Base-by-base conservation (phyloP, 2,329 filamentous ascomycete genomes). In the Thielaviopsis populi region DNA sequence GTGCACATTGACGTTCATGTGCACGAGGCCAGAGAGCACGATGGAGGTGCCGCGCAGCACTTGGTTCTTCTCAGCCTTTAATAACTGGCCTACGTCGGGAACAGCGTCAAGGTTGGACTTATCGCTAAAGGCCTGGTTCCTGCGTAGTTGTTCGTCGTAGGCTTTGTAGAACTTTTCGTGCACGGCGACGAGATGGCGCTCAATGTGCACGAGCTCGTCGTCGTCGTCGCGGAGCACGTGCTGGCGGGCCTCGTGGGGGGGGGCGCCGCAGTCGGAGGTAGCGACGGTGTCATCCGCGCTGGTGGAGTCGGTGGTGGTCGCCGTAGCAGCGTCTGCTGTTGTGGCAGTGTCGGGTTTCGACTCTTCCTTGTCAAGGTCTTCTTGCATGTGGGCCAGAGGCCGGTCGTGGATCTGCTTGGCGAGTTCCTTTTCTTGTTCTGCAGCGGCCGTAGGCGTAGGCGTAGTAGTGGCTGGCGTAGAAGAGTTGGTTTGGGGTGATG, bases 201-300 rank as follows among this genome's bases (percentile, higher is more conserved):
- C 86, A 1, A 99, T 81, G 66, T 86, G 82, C 8, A 80, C 78
- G 2, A 99, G 81, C 72, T 97, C 94, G 46, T 82, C 80, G 70
- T 99, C 94, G 68, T 96, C 87, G 70, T 99, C 90, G 65, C 88
- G 86, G 17, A 99, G 81, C 10, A 97, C 78, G 70, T 95, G 90
- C 67, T 80, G 77, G 61, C 77, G 74, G 64, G 78, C 77, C 19
- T 46, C 43, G 15, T 60, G 71, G 70, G 17, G 72, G 69, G 0
- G 72, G 48, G 19, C 69, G 62, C 3, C 46, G 59, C 71, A 69
- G 10, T 72, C 69, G 0, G 72, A 56, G 17, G 70, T 60, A 3
- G 70, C 70, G 24, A 68, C 69, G 5, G 66, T 63, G 41, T 72
- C 70, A 1, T 67, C 24, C n/a, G 17, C 4, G 46, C 24, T 4